These are phyloP conservation scores for Heteromeles arbutifolia DNA, from an alignment of 306 rosid genomes.

Conservation along the genomic window DNA sequence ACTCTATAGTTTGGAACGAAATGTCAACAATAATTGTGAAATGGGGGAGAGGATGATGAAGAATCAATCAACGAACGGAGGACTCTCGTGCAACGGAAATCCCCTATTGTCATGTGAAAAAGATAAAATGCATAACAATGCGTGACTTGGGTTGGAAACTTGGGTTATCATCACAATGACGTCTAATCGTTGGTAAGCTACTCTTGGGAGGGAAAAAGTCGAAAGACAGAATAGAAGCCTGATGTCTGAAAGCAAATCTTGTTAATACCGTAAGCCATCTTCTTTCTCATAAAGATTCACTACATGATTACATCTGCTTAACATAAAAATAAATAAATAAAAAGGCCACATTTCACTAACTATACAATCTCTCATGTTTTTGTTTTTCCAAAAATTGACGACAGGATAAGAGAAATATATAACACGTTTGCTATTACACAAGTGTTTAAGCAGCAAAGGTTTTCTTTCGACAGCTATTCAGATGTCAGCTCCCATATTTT, in stretches of 20 bases:
- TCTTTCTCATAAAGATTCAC: slow-evolving; percentile 3
- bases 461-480: slow-evolving; percentile 12
- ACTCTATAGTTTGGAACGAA: no score
- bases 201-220: no score
- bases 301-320: not conserved
- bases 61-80: not conserved
- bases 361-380: not conserved
- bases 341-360: not conserved
- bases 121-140: no score
- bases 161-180: no score
- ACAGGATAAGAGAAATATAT: slow-evolving; percentile 2
- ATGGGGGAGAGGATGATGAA: not conserved
- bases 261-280: not conserved
- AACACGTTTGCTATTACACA: slow-evolving; percentile 24
- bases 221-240: not conserved
- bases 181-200: no score
- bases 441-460: slow-evolving; percentile 7
- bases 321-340: not conserved
- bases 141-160: no score
- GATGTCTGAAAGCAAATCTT: not conserved
- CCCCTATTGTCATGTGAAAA: no score
- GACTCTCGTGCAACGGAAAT: not conserved
- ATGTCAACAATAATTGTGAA: not conserved
- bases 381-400: slow-evolving; percentile 1
- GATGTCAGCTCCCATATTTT: slow-evolving; percentile 84